Base-by-base conservation (phyloP, 2,329 filamentous ascomycete genomes). In the Fusarium globosum region DNA sequence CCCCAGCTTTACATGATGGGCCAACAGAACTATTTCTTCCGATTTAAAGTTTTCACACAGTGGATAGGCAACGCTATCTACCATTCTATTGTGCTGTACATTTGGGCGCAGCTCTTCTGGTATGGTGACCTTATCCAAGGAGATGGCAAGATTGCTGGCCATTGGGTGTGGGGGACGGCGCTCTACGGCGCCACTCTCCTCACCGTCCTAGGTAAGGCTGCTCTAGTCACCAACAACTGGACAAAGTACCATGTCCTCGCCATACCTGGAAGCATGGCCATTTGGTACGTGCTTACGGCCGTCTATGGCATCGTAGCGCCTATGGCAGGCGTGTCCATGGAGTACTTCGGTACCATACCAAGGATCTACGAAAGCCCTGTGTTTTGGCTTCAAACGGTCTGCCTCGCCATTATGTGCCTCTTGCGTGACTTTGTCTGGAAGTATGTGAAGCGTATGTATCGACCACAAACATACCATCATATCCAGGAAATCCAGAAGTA, bases 401-500 rank as follows among this genome's bases (percentile, higher is more conserved):
- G 93, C 11, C 85, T 99, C 45, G 93, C 96, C 1, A 87, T 91
- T 13, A 83, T 98, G 55, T 98, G 96, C 82, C 87, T 99, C 56
- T 83, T 95, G 57, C 89, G 96, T 78, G 96, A 99, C 81, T 94
- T 97, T 82, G 91, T 92, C 7, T 99, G 96, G 95, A 99, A 99
- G 87, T 99, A 98, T 78, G 91, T 90, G 70, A 98, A 97, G 87
- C 90, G 96, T 74, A 98, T 99, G 95, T 99, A 98, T 85, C 92
- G 92, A 76, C 96, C 96, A 28, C 93, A 98, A 84, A 91, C 94
- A 48, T 99, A 99, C 80, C 96, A 99, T 78, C 96, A 99, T 82
- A 96, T 99, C 73, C 96, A 99, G 83, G 96, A 99, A 85, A 99
- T 99, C 77, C 96, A 99, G 83, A 99, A 99, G 85, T 99, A 98